phyloP scores from a whole-genome alignment of 2,329 filamentous ascomycete genomes.

The Ophiostoma populinum region DNA sequence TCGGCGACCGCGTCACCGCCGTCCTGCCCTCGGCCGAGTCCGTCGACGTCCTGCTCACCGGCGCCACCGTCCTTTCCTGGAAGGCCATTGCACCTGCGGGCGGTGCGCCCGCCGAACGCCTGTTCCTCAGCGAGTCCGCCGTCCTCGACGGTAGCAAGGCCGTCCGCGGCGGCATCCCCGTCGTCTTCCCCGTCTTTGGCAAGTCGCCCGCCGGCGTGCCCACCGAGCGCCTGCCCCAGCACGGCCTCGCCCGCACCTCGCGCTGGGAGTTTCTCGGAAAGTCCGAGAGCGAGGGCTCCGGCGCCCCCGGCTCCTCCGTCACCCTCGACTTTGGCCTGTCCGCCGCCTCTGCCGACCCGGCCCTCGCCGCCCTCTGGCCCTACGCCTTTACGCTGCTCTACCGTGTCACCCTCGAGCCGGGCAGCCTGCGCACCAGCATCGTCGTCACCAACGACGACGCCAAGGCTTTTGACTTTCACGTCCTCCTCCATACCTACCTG shows the following conservation, averaged over 20 bases:
- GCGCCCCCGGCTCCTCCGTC: constrained; percentile 24
- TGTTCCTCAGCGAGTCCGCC: constrained; percentile 70
- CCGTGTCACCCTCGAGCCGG: constrained; percentile 67
- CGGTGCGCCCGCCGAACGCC: constrained; percentile 47
- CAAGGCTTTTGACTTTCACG: constrained; percentile 75
- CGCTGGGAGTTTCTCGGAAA: constrained; percentile 92
- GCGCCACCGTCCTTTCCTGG: constrained; percentile 88
- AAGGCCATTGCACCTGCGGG: constrained; percentile 51
- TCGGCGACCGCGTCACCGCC: constrained; percentile 58
- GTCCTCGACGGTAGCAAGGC: constrained; percentile 75
- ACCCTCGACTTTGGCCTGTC: constrained; percentile 94
- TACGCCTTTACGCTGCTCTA: constrained; percentile 83
- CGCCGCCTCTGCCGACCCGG: constrained; percentile 49
- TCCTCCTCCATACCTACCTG: constrained; percentile 83
- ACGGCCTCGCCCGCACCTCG: constrained; percentile 82
- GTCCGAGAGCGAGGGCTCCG: constrained; percentile 47
- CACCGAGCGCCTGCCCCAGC: constrained; percentile 70
- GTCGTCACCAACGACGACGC: constrained; percentile 79
- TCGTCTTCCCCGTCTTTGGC: constrained; percentile 94
- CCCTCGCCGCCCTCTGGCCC: constrained; percentile 59
- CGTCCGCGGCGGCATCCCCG: constrained; percentile 77
- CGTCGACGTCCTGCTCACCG: constrained; percentile 72
- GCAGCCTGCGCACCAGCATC: constrained; percentile 61
- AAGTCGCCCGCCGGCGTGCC: constrained; percentile 52
- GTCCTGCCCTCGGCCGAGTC: constrained; percentile 72